phyloP scores from a whole-genome alignment of 1,284 basidiomycete genomes.

The Rhodotorula glutinis region DNA sequence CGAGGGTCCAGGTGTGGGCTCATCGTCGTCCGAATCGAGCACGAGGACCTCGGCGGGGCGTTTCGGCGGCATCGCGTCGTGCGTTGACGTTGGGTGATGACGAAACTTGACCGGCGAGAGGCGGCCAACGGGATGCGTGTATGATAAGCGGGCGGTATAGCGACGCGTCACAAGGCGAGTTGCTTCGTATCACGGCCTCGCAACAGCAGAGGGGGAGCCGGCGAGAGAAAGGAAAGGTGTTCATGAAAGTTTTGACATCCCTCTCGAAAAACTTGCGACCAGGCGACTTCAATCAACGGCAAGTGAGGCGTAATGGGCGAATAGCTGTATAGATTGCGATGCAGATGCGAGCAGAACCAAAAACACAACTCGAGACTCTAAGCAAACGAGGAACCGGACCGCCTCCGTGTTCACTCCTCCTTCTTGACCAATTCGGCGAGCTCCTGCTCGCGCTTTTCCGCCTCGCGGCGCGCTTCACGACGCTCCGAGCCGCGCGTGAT shows the following conservation, averaged over 20 bases:
- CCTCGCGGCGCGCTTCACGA: slow-evolving; percentile 17
- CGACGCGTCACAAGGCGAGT: too few species aligned
- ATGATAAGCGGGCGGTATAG: too few species aligned
- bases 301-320: too few species aligned
- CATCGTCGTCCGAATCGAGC: slow-evolving; percentile 18
- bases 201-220: too few species aligned
- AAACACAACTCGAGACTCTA: too few species aligned
- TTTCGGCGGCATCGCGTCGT: slow-evolving; percentile 4
- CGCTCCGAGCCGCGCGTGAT: slow-evolving; percentile 26
- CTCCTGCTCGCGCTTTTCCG: slow-evolving; percentile 15
- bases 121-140: too few species aligned
- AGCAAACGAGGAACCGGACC: not conserved
- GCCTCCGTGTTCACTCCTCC: slow-evolving; percentile 10
- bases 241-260: too few species aligned
- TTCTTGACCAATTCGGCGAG: slow-evolving; percentile 25
- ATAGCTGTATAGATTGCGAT: not conserved
- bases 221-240: too few species aligned
- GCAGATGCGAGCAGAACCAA: not conserved
- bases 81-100: not conserved
- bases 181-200: too few species aligned
- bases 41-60: slow-evolving; percentile 15
- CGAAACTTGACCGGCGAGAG: not conserved
- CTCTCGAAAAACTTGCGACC: too few species aligned
- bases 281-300: too few species aligned
- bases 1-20: not conserved